Percentiles rank a stretch among this genome's conserved stretches.
Evolutionary conservation across 805 yeast genomes (phyloP).

Genomic region (Candida sithepensis): DNA sequence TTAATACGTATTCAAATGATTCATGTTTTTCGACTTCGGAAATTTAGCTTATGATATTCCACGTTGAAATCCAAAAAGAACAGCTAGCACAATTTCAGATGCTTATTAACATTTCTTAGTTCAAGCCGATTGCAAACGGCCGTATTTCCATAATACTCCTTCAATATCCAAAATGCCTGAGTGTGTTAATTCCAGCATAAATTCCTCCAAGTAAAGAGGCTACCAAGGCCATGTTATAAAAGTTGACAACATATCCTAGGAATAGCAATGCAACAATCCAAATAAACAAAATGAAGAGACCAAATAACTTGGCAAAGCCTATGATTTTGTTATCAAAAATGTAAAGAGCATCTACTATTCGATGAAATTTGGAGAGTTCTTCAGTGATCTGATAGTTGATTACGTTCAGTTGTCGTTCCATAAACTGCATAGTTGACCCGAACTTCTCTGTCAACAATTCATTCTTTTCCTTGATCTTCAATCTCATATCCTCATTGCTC

Average conservation of each 20-base stretch:
- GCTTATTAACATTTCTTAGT: neutral
- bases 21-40: no score
- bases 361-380: constrained; percentile 7
- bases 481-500: constrained; percentile 4
- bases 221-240: constrained; percentile 5
- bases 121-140: neutral
- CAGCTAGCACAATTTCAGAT: no score
- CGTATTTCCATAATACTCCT: no score
- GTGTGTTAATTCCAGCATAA: constrained; percentile 6
- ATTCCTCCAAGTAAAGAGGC: constrained; percentile 8
- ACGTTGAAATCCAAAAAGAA: no score
- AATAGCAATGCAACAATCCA: neutral
- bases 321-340: constrained; percentile 1
- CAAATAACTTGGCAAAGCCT: neutral
- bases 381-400: constrained; percentile 6
- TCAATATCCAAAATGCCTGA: neutral
- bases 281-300: neutral
- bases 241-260: neutral
- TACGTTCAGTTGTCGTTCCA: constrained; percentile 4
- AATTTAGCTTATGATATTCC: no score
- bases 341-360: constrained; percentile 2
- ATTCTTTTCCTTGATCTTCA: neutral
- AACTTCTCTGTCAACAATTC: neutral
- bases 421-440: constrained; percentile 1
- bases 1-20: no score